A percentile compares a stretch with the other conserved stretches of the same genome.
Evolutionary conservation across 2,329 filamentous ascomycete genomes (phyloP).

Genomic region (Fusarium cyanostomum): DNA sequence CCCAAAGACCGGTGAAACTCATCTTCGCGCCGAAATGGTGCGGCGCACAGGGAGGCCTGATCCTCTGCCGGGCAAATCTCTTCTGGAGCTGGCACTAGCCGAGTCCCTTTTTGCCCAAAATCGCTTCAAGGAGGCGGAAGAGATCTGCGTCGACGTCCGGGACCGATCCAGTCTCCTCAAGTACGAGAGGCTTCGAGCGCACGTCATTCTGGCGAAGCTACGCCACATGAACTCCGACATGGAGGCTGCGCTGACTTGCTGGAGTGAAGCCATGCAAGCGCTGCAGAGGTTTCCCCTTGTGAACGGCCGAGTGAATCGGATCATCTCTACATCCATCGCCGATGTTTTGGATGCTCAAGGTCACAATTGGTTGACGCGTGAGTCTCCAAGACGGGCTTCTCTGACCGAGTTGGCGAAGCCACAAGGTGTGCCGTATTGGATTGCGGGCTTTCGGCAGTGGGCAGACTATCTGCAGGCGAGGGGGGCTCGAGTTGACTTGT

Average conservation of each 20-base stretch:
- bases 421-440: slow-evolving; percentile 34
- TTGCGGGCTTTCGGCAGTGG: slow-evolving; percentile 35
- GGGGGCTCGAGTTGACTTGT: not conserved
- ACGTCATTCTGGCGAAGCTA: slow-evolving; percentile 33
- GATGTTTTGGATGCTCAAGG: slow-evolving; percentile 34
- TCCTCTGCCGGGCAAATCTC: slow-evolving; percentile 25
- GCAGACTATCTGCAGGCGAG: slow-evolving; percentile 30
- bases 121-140: slow-evolving; percentile 24
- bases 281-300: slow-evolving; percentile 32
- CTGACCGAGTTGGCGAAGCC: slow-evolving; percentile 31
- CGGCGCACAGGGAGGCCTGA: slow-evolving; percentile 16
- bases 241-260: slow-evolving; percentile 28
- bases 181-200: slow-evolving; percentile 29
- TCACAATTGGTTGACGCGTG: slow-evolving; percentile 33
- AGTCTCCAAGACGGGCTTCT: slow-evolving; percentile 32
- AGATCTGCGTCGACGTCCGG: slow-evolving; percentile 25
- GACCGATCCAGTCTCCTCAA: slow-evolving; percentile 30
- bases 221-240: slow-evolving; percentile 29
- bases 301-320: slow-evolving; percentile 29
- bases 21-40: slow-evolving; percentile 28
- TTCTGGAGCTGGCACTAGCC: slow-evolving; percentile 32
- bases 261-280: slow-evolving; percentile 35
- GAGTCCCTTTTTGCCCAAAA: slow-evolving; percentile 35
- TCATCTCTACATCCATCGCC: slow-evolving; percentile 32
- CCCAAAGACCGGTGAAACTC: slow-evolving; percentile 18